Evolutionary conservation across 176 grass and related monocot genomes (phyloP), one percentile per base, ranked within the genome.

Genomic region (Rhynchospora breviuscula): DNA sequence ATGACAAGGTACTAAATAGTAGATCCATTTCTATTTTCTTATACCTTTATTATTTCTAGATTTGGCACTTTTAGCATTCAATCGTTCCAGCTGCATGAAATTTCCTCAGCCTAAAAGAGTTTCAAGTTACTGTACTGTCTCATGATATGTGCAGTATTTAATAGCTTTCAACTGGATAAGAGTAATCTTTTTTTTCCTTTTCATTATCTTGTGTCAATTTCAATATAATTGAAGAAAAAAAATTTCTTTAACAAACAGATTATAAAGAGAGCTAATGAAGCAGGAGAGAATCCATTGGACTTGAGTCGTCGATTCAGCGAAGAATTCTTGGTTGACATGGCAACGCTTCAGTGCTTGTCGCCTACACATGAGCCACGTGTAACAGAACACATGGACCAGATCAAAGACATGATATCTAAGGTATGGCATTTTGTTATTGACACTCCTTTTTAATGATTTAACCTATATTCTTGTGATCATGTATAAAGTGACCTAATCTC

Each of bases 331-430:
- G 47, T 79, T 69, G 96, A 99, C 79, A 91, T 92, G 85, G 72
- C 77, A 70, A 88, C 87, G 14, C 87, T 99, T 40, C 93, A 93
- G 67, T 99, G 96, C 48, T 84, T 93, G 56, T 72, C 91, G 84
- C 96, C 96, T 46, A 93, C 83, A 68, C 25, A 80, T 0, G 89
- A 99, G 74, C 96, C 96, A 60, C 93, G 93, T 13, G 93, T 99
- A 21, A 93, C 91, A 15, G 89, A 99, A 5, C 96, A 99, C 56
- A 99, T 99, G 1, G 87, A 95, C 1, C 81, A 93, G 54, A 99
- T 99, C 66, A 95, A 59, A 83, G 88, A 93, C 7, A 86, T 99
- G 88, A 99, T 93, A 87, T 81, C 83, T 7, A 90, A 93, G 93
- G 96, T 99, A 89, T 25, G 33, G 8, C 69, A 59, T 23, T 68